These are phyloP conservation scores for Wickerhamomyces ciferrii DNA, from an alignment of 805 yeast genomes.

Conservation along the genomic window DNA sequence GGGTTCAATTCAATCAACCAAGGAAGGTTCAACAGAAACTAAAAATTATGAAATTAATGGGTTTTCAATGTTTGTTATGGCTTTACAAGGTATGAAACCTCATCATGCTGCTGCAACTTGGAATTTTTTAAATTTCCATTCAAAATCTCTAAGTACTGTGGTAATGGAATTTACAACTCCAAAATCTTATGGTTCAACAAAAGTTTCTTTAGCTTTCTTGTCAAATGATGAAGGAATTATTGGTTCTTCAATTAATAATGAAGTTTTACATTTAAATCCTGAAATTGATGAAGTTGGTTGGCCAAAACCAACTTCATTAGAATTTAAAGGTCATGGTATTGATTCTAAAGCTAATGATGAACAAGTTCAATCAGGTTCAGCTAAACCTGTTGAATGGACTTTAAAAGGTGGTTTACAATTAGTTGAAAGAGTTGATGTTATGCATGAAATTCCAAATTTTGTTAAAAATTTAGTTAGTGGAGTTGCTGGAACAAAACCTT, in stretches of 20 bases:
- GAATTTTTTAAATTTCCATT: slow-evolving; percentile 91
- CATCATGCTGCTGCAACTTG: slow-evolving; percentile 97
- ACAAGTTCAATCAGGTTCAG: slow-evolving; percentile 27
- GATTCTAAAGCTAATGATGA: slow-evolving; percentile 39
- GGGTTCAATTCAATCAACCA: slow-evolving; percentile 54
- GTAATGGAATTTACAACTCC: slow-evolving; percentile 97
- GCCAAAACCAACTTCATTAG: slow-evolving; percentile 74
- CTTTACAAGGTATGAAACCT: slow-evolving; percentile 98
- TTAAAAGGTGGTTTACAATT: slow-evolving; percentile 61
- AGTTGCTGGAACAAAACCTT: slow-evolving; percentile 95
- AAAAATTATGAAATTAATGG: slow-evolving; percentile 27
- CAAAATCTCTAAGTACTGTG: slow-evolving; percentile 65
- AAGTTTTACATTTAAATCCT: slow-evolving; percentile 51
- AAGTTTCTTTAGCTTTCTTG: slow-evolving; percentile 75
- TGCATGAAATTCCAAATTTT: slow-evolving; percentile 94
- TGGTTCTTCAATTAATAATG: slow-evolving; percentile 61
- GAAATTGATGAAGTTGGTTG: slow-evolving; percentile 75
- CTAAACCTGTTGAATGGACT: slow-evolving; percentile 36
- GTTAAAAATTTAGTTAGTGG: slow-evolving; percentile 92
- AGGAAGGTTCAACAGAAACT: slow-evolving; percentile 17
- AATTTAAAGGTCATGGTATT: slow-evolving; percentile 51
- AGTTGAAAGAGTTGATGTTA: slow-evolving; percentile 92
- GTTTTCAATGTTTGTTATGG: slow-evolving; percentile 84
- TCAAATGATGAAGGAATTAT: slow-evolving; percentile 60
- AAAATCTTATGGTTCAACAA: slow-evolving; percentile 75